Evolutionary conservation across 1,139 yeast genomes (phyloP).

Genomic region (Sugiyamaella grinbergsii): DNA sequence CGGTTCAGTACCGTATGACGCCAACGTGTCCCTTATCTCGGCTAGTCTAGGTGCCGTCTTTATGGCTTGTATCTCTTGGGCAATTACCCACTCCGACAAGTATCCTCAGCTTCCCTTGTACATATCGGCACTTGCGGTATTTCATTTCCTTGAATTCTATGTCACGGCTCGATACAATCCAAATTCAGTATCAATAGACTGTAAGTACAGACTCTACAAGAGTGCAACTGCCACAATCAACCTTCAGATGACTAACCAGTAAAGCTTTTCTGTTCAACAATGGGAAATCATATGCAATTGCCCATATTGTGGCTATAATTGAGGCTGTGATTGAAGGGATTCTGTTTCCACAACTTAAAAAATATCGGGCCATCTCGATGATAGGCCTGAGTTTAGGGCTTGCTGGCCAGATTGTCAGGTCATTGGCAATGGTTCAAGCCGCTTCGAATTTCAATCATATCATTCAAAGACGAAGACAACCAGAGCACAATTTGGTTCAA

Average conservation of each 20-base stretch:
- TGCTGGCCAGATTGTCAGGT: slow-evolving; percentile 67
- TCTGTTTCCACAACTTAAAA: slow-evolving; percentile 13
- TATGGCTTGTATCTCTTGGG: slow-evolving; percentile 23
- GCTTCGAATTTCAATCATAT: slow-evolving; percentile 85
- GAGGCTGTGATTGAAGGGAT: slow-evolving; percentile 46
- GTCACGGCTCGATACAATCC: slow-evolving; percentile 76
- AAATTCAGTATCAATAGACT: slow-evolving; percentile 64
- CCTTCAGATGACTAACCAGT: not conserved
- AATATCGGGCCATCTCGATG: slow-evolving; percentile 38
- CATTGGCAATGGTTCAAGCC: slow-evolving; percentile 85
- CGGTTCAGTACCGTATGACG: slow-evolving; percentile 23
- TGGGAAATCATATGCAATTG: slow-evolving; percentile 62
- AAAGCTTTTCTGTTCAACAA: slow-evolving; percentile 71
- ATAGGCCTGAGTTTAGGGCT: slow-evolving; percentile 54
- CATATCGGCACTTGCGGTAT: slow-evolving; percentile 54
- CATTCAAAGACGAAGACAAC: slow-evolving; percentile 56
- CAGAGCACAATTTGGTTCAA: slow-evolving; percentile 67
- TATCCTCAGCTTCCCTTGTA: slow-evolving; percentile 51
- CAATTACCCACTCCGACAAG: slow-evolving; percentile 19
- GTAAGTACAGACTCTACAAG: slow-evolving; percentile 23
- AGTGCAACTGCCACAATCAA: not conserved
- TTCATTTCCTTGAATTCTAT: slow-evolving; percentile 81
- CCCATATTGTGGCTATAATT: slow-evolving; percentile 56
- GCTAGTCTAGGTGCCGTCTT: slow-evolving; percentile 38
- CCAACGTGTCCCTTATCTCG: slow-evolving; percentile 47